Conservation (phyloP, 495 filamentous ascomycete genomes). For the Aspergillus panamensis region DNA sequence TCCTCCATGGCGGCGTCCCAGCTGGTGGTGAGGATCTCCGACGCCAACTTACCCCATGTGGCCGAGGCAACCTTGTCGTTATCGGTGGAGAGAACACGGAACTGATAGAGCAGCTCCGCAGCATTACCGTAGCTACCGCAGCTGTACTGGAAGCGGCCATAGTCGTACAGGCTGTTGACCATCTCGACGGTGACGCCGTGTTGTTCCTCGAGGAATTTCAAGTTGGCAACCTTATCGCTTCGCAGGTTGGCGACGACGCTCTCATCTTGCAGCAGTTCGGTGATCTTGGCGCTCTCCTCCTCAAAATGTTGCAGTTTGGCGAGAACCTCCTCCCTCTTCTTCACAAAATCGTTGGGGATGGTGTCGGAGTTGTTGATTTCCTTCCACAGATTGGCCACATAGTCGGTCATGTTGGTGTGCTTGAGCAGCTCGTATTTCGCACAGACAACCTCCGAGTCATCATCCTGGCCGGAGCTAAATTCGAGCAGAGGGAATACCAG, state of each 20-base stretch:
- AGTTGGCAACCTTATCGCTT: slow-evolving; percentile 94
- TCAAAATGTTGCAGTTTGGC: slow-evolving; percentile 73
- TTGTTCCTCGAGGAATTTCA: slow-evolving; percentile 91
- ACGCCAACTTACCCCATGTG: slow-evolving; percentile 94
- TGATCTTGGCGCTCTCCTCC: slow-evolving; percentile 81
- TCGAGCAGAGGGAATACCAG: slow-evolving; percentile 91
- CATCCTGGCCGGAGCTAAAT: slow-evolving; percentile 62
- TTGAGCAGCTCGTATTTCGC: slow-evolving; percentile 90
- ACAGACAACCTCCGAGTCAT: slow-evolving; percentile 65
- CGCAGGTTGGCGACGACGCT: slow-evolving; percentile 84
- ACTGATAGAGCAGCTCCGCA: slow-evolving; percentile 86
- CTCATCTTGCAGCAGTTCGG: slow-evolving; percentile 75
- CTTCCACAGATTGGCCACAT: slow-evolving; percentile 82
- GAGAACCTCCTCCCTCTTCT: slow-evolving; percentile 85
- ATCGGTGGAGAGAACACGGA: slow-evolving; percentile 94
- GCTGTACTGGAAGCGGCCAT: slow-evolving; percentile 92
- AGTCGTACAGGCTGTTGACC: slow-evolving; percentile 91
- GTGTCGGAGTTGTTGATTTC: slow-evolving; percentile 77
- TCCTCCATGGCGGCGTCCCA: slow-evolving; percentile 98
- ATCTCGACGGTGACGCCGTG: slow-evolving; percentile 90
- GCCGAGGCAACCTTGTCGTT: slow-evolving; percentile 93
- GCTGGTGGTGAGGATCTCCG: slow-evolving; percentile 85
- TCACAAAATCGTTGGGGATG: slow-evolving; percentile 76
- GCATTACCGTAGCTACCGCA: slow-evolving; percentile 89
- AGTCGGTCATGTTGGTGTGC: slow-evolving; percentile 97